phyloP scores from a whole-genome alignment of 139 green algal species.

The Asterochloris sp. region DNA sequence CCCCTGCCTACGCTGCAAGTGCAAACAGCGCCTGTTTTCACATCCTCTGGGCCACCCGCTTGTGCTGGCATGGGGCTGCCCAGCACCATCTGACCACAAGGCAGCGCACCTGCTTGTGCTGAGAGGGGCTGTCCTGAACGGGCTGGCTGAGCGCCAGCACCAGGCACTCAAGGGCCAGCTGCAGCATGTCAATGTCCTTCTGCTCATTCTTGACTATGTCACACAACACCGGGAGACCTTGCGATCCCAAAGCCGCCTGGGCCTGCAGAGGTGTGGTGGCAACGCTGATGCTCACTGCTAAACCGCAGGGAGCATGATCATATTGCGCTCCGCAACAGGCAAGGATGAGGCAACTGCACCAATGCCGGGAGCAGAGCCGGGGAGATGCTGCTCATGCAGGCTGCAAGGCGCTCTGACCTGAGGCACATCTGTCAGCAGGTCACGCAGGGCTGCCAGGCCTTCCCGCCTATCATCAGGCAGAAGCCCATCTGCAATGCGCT shows the following conservation, averaged over 20 bases:
- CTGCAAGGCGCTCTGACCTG: constrained; percentile 26
- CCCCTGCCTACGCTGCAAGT: too few species aligned
- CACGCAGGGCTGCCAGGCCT: constrained; percentile 64
- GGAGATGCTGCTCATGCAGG: not conserved
- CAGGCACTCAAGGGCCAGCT: constrained; percentile 76
- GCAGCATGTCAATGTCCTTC: constrained; percentile 77
- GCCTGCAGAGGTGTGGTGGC: constrained; percentile 26
- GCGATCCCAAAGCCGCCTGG: constrained; percentile 66
- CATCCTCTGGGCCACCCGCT: too few species aligned
- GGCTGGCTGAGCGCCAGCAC: not conserved
- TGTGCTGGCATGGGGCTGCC: too few species aligned
- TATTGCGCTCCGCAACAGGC: too few species aligned
- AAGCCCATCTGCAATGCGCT: constrained; percentile 67
- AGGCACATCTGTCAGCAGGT: constrained; percentile 54
- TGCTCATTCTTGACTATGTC: constrained; percentile 67
- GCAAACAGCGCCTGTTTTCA: too few species aligned
- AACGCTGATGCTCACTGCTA: too few species aligned
- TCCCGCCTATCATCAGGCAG: constrained; percentile 70
- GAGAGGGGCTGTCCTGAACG: too few species aligned
- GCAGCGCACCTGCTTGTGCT: not conserved
- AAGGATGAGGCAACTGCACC: too few species aligned
- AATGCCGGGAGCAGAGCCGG: not conserved
- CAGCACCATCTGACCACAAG: too few species aligned
- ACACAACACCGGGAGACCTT: constrained; percentile 71
- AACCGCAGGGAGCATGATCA: too few species aligned